Base-by-base conservation (phyloP, 768 basidiomycete species). In the Gymnopilus dilepis region DNA sequence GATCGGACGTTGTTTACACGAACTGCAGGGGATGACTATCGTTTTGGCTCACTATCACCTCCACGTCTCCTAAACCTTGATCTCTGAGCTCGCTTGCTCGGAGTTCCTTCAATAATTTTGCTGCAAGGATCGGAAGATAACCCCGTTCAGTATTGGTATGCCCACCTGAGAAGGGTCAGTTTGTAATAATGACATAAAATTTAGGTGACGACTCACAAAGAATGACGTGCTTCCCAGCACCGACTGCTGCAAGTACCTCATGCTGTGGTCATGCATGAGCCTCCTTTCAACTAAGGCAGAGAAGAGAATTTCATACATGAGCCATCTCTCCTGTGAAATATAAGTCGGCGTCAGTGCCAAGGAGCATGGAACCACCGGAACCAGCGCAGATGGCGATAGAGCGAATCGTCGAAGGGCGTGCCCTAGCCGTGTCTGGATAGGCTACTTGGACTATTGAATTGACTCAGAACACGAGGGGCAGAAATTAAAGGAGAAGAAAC, bases 111-210 rank as follows among this genome's bases (percentile, higher is more conserved):
- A 73, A 70, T 62, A 98, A 79, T 74, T 86, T 88, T 12, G 78
- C 74, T 38, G 88, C 88, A 31, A 98, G 84, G 22, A 86, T 78
- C 17, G 88, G 85, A 57, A 99, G 88, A 76, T 94, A 98, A 0
- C 94, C 94, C 31, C 96, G 91, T 77, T 99, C 97, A 43, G 96
- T 96, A 76, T 95, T 95, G 15, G 94, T 91, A 76, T 98, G 97
- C 17, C 93, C 93, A 72, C 91, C 92, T 93, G 65, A 38, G 43
- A 52, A 47, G 45, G 59, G 53, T 72, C 41, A 69, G 58, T 51
- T 65, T 58, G 63, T 70, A 67, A 69, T 67, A 58, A 67, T 71
- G 58, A 69, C 70, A 71, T 65, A 72, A 72, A 65, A 58, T 60
- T 70, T 61, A 70, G 64, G 67, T 65, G 60, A 70, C 62, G 13